These are phyloP conservation scores for Trichosporon faecale DNA, from an alignment of 1,284 basidiomycete species.

Conservation along the genomic window DNA sequence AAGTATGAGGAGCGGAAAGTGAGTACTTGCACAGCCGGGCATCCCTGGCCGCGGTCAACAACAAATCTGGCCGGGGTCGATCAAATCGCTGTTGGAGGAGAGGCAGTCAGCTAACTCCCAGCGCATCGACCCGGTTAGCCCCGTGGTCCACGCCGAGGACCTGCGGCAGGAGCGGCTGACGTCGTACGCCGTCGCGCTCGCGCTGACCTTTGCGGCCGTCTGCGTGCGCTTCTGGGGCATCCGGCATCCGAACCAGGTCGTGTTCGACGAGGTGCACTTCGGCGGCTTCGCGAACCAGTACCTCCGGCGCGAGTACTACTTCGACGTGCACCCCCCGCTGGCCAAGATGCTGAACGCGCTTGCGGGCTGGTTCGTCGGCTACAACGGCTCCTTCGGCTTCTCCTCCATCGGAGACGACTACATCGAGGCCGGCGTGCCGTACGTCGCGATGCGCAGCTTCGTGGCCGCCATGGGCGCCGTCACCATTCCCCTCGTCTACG, in stretches of 20 bases:
- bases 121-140: conserved; percentile 17
- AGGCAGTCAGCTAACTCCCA: conserved; percentile 1
- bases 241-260: conserved; percentile 87
- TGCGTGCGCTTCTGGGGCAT: conserved; percentile 88
- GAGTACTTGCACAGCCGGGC: background rate
- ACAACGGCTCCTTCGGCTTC: conserved; percentile 90
- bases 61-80: background rate
- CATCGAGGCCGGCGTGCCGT: conserved; percentile 68
- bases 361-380: conserved; percentile 93
- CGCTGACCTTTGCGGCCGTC: conserved; percentile 70
- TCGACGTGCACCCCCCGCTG: conserved; percentile 97
- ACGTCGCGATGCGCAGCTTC: conserved; percentile 86
- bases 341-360: conserved; percentile 90
- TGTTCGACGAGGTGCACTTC: conserved; percentile 97
- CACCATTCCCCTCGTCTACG: conserved; percentile 86
- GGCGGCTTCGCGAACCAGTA: conserved; percentile 87
- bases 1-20: conserved; percentile 25
- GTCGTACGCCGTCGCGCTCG: conserved; percentile 35
- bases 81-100: no score
- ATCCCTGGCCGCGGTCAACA: background rate
- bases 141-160: conserved; percentile 16
- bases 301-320: conserved; percentile 89
- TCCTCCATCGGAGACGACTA: conserved; percentile 95
- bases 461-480: conserved; percentile 86
- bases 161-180: conserved; percentile 34